A percentile compares a stretch with the other conserved stretches of the same genome.
Conservation (phyloP, 176 grass and related monocot species). For the Oryza meyeriana region DNA sequence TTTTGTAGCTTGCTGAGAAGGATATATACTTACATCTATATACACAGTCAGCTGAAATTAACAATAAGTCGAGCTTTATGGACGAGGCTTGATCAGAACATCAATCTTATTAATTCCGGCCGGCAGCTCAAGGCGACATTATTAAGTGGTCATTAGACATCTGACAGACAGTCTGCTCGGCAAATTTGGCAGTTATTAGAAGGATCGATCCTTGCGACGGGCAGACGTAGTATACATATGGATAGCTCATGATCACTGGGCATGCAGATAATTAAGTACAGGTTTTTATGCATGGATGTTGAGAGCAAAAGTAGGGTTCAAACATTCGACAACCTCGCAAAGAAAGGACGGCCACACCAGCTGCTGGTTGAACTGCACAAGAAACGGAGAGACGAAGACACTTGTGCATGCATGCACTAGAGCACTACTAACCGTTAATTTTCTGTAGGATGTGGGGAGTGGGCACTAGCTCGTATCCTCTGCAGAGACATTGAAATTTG, state of each 20-base stretch:
- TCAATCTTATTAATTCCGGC: neutral
- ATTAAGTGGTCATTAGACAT: neutral
- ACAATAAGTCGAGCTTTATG: neutral
- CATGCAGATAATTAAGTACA: neutral
- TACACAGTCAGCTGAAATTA: neutral
- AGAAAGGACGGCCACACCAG: neutral
- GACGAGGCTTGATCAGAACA: neutral
- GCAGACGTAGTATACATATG: neutral
- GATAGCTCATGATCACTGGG: neutral
- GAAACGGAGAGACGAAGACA: neutral
- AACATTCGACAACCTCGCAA: neutral
- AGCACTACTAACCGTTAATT: neutral
- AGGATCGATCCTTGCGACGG: neutral
- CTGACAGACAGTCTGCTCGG: neutral
- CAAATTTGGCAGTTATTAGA: neutral
- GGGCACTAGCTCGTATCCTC: no score
- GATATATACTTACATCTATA: neutral
- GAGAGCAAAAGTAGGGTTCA: neutral
- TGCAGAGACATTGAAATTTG: no score
- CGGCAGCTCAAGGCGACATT: neutral
- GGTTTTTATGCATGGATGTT: neutral
- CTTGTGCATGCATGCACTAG: neutral
- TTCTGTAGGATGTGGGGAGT: neutral
- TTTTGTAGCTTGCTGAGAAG: neutral
- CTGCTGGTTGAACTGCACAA: neutral